These are phyloP conservation scores for Ogataea nitratoaversa DNA, from an alignment of 805 yeast genomes.

Conservation along the genomic window DNA sequence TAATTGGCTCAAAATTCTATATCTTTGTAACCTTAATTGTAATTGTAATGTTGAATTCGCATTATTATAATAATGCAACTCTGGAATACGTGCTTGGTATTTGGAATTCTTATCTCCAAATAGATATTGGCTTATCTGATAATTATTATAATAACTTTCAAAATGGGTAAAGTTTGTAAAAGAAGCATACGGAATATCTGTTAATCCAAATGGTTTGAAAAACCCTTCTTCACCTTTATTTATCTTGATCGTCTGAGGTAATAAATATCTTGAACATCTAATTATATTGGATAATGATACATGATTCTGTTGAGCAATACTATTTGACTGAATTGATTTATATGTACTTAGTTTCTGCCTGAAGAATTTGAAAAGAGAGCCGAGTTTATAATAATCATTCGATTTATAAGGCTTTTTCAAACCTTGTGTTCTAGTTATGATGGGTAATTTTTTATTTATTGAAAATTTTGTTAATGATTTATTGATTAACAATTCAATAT, in stretches of 20 bases:
- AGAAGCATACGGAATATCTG: constrained; percentile 18
- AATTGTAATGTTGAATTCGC: constrained; percentile 25
- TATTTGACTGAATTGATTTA: constrained; percentile 15
- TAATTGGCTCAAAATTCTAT: constrained; percentile 8
- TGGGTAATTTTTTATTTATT: constrained; percentile 18
- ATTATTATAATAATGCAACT: constrained; percentile 10
- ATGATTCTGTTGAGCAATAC: constrained; percentile 15
- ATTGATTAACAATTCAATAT: constrained; percentile 27
- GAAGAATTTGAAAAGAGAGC: constrained; percentile 19
- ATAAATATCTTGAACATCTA: constrained; percentile 19
- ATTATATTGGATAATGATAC: constrained; percentile 21
- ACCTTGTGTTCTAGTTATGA: constrained; percentile 26
- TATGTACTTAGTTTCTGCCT: constrained; percentile 23
- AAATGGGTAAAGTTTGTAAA: constrained; percentile 24
- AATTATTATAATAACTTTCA: constrained; percentile 27
- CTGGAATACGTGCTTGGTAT: neutral
- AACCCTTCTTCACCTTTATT: neutral
- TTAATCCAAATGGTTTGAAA: constrained; percentile 24
- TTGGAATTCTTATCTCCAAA: constrained; percentile 6
- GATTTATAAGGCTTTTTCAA: constrained; percentile 13
- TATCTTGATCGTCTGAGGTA: neutral
- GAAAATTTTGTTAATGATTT: constrained; percentile 30
- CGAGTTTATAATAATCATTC: constrained; percentile 18
- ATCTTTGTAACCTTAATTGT: constrained; percentile 14
- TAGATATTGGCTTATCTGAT: constrained; percentile 29